Evolutionary conservation across 306 rosid genomes (phyloP), one percentile per base, ranked within the genome.

Genomic region (Ammopiptanthus mongolicus): DNA sequence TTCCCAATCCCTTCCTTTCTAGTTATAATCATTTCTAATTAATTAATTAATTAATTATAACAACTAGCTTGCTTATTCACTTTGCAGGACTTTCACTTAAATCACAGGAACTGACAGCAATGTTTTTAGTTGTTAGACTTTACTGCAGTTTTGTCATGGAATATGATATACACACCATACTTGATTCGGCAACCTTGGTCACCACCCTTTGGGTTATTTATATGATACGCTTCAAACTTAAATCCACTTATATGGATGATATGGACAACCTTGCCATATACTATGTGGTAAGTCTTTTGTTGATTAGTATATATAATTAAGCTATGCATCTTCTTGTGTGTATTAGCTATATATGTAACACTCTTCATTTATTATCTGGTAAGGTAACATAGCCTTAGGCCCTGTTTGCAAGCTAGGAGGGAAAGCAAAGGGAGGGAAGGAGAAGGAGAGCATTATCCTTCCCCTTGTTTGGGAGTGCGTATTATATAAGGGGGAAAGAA

Each of bases 81-180:
- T n/a, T n/a, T n/a, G 70, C 84, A 91, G 96, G 96, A 18, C 87
- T 91, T 69, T 91, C 96, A 6, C 91, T 91, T 15, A 91, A 88
- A 70, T 86, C 96, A 11, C 96, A 91, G 87, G 96, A 88, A 51
- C 81, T 91, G 62, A 91, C 96, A 28, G 96, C 96, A 36, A 36
- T 80, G 50, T 90, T 90, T 85, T 83, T 90, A 21, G 93, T 83
- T 69, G 93, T 82, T 56, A 88, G 93, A 77, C 88, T 91, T 8
- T 91, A 85, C 73, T 88, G 91, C 84, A 91, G 96, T 83, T 85
- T 88, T 79, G 96, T 88, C 6, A 88, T 91, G 89, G 96, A 91
- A 82, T 91, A 83, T 78, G 96, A 91, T 65, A 87, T 91, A 36
- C 96, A 91, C 78, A 91, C 96, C 33, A 3, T 91, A 70, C 91